Base-by-base conservation (phyloP, 352 stramenopile genomes). In the Globisporangium nagaii region DNA sequence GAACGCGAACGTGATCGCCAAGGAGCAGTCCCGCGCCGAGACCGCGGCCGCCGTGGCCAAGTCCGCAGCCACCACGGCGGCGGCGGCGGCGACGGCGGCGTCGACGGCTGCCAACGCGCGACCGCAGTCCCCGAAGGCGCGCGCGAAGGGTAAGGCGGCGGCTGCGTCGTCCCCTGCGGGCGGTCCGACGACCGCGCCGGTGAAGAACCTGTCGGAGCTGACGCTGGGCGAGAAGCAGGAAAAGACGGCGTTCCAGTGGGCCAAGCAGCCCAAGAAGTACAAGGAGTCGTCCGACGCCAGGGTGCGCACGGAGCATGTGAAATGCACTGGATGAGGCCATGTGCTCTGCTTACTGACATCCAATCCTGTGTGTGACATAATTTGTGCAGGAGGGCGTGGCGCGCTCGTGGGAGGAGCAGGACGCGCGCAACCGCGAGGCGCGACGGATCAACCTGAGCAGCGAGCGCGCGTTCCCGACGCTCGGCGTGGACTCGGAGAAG, bases 201-300 rank as follows among this genome's bases (percentile, higher is more conserved):
- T 63, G 25, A 88, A 90, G 62, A 66, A 65, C 34, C 60, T 91
- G n/a, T 75, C 78, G 19, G 78, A 91, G 13, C 70, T 91, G 40
- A 74, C 65, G 41, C 49, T 89, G 27, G 71, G 62, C 52, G 66
- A 65, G 40, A 86, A 86, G 64, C 53, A 75, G 25, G 71, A 84
- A 34, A 79, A 84, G 53, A 8, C 57, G 22, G 37, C 71, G 4
- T 91, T 89, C 61, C 78, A 88, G 56, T 92, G 81, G 79, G 75
- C 81, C 42, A 92, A 92, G 65, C 79, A 92, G 68, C 81, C 76
- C 24, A 92, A 92, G 54, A 92, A 92, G 66, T 90, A 89, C 71
- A 92, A 88, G 61, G 79, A 84, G 35, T 5, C 56, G 42, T 55
- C 63, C 35, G 75, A 79, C 9, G 67, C 72, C 42, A 49, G 35